Conservation (phyloP, 192 early-diverging fungal species). For the Chytriomyces sp. region DNA sequence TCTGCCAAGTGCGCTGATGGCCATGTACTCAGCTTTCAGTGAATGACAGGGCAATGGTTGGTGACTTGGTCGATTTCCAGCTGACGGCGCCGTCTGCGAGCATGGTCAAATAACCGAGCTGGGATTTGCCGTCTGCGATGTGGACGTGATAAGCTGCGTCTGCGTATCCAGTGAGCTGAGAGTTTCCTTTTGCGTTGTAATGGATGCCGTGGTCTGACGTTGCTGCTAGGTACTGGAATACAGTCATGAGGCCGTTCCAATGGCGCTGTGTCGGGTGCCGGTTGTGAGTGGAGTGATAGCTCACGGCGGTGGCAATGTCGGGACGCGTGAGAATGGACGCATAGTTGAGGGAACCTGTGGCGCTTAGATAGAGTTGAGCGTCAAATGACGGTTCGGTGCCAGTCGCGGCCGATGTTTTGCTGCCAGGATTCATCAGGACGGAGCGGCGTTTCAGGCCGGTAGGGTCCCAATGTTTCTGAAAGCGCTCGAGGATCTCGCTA, state of each 20-base stretch:
- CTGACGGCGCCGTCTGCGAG: background rate
- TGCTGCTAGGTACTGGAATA: background rate
- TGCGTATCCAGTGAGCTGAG: background rate
- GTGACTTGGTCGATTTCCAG: constrained; percentile 22
- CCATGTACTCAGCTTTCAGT: constrained; percentile 37
- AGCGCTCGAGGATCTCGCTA: background rate
- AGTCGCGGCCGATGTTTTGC: background rate
- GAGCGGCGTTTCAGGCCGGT: background rate
- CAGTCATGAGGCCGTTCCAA: background rate
- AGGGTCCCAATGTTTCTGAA: background rate
- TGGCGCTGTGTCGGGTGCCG: background rate
- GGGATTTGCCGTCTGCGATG: background rate
- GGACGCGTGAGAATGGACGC: constrained; percentile 15
- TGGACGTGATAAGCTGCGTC: constrained; percentile 19
- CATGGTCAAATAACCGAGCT: constrained; percentile 16
- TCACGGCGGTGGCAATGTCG: constrained; percentile 14
- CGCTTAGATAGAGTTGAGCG: background rate
- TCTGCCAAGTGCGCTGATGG: constrained; percentile 13
- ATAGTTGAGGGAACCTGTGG: constrained; percentile 24
- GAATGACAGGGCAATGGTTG: background rate
- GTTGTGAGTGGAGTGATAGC: background rate
- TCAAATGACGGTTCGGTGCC: background rate
- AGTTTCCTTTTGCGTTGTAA: constrained; percentile 6
- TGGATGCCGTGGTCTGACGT: constrained; percentile 9
- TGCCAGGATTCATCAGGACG: background rate